Evolutionary conservation across 2,329 filamentous ascomycete genomes (phyloP).

Genomic region (Akanthomyces dipterigenus): DNA sequence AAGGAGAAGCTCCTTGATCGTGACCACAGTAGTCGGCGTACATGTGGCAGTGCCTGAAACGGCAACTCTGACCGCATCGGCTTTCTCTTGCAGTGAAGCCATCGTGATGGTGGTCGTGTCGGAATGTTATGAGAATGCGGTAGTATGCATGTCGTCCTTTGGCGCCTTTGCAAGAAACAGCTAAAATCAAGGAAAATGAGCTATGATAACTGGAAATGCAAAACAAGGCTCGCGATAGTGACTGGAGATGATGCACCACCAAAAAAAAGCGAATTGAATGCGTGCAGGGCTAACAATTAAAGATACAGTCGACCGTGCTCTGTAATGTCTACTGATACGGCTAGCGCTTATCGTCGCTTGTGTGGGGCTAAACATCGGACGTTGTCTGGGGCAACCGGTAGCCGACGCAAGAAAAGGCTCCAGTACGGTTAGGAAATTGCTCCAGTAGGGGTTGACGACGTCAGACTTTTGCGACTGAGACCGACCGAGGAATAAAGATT

Average conservation of each 20-base stretch:
- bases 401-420: constrained; percentile 4
- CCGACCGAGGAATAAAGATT: background rate
- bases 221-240: background rate
- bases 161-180: background rate
- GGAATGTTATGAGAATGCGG: constrained; percentile 14
- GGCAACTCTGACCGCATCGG: constrained; percentile 47
- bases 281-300: background rate
- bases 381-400: constrained; percentile 32
- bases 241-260: background rate
- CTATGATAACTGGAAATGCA: background rate
- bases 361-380: constrained; percentile 25
- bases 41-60: constrained; percentile 48
- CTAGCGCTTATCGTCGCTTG: background rate
- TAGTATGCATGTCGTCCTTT: constrained; percentile 28
- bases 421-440: background rate
- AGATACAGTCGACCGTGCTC: background rate
- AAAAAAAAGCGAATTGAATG: background rate
- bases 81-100: constrained; percentile 37
- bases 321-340: background rate
- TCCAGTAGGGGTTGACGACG: background rate
- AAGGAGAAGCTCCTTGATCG: constrained; percentile 40
- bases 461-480: background rate
- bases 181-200: background rate
- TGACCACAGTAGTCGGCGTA: constrained; percentile 41
- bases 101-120: constrained; percentile 26